phyloP scores from a whole-genome alignment of 2,329 filamentous ascomycete species.

The Paramyrothecium roridum region DNA sequence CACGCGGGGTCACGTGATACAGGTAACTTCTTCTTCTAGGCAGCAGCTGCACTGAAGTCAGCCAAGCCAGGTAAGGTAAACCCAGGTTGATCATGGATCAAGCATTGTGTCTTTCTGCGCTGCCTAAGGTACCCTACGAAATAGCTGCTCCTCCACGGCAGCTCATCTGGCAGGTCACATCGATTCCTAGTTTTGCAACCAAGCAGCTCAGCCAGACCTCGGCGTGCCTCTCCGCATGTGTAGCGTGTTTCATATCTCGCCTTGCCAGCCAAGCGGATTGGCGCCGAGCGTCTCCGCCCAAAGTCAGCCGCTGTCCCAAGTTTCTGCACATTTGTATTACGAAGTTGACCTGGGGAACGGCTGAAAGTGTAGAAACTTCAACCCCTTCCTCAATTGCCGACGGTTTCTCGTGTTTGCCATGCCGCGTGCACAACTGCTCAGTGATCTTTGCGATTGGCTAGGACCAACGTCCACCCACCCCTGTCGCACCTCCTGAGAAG shows the following conservation, averaged over 20 bases:
- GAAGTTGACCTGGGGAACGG: no score
- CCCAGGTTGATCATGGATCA: no score
- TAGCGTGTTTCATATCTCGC: background rate
- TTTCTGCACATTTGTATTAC: no score
- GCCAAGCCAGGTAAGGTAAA: no score
- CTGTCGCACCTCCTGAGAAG: background rate
- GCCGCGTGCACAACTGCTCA: no score
- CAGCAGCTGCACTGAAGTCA: background rate
- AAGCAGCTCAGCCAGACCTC: background rate
- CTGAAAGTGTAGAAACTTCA: no score
- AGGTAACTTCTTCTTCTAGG: constrained; percentile 1
- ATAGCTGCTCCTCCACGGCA: background rate
- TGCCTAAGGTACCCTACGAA: no score
- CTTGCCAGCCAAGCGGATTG: background rate
- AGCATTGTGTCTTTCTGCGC: no score
- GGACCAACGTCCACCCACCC: background rate
- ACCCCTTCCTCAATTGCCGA: no score
- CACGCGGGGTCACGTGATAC: constrained; percentile 22
- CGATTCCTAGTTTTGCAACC: background rate
- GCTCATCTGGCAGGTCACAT: background rate
- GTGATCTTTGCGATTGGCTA: no score
- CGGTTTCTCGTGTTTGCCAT: no score
- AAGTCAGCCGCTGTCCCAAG: no score
- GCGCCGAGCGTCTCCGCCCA: background rate
- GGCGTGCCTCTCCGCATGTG: background rate